Conservation (phyloP, 2,329 filamentous ascomycete species). For the Pseudogymnoascus sp. region DNA sequence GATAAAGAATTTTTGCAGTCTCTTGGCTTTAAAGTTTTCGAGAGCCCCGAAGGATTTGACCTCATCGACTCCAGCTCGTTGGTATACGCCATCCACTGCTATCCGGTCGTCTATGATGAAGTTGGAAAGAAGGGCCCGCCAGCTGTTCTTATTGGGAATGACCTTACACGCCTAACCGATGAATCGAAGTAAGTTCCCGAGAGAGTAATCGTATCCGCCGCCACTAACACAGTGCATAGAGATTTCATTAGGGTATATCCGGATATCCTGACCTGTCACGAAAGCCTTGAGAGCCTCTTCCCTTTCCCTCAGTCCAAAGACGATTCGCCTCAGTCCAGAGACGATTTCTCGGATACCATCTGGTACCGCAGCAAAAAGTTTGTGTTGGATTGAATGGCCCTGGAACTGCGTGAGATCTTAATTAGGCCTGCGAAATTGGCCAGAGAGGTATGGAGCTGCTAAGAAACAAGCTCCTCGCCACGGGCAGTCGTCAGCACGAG, state of each 20-base stretch:
- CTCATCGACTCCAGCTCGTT: slow-evolving; percentile 24
- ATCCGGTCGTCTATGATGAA: slow-evolving; percentile 26
- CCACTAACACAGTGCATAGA: not conserved
- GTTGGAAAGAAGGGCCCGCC: slow-evolving; percentile 22
- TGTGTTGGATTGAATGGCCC: not conserved
- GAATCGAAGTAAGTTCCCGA: not conserved
- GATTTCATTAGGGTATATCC: not conserved
- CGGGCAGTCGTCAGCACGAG: not conserved
- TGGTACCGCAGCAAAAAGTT: not conserved
- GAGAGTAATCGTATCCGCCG: not conserved
- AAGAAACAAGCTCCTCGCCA: not conserved
- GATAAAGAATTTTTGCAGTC: slow-evolving; percentile 27
- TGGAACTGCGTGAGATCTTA: not conserved
- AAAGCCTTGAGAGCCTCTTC: not conserved
- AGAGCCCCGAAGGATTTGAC: slow-evolving; percentile 27
- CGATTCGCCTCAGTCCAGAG: not conserved
- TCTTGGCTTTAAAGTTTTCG: slow-evolving; percentile 25
- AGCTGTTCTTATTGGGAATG: slow-evolving; percentile 27
- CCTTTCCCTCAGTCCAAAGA: not conserved
- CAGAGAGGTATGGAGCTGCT: not conserved
- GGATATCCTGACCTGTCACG: not conserved
- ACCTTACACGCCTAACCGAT: not conserved
- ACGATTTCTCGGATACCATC: not conserved
- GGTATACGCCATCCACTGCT: slow-evolving; percentile 33
- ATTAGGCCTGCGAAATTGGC: not conserved